These are phyloP conservation scores for Fusarium concolor DNA, from an alignment of 2,329 filamentous ascomycete genomes.

Conservation along the genomic window DNA sequence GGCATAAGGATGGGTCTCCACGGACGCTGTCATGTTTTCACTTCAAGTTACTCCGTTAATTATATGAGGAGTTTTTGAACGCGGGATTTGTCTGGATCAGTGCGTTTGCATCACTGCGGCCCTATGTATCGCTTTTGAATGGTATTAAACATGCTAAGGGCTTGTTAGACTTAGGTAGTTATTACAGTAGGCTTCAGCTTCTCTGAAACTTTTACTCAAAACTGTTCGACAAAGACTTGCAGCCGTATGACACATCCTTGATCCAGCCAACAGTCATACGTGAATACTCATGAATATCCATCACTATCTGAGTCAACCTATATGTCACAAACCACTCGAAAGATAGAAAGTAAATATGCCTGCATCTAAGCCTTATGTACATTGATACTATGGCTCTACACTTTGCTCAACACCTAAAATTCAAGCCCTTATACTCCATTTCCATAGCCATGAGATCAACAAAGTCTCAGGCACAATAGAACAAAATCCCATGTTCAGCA, in stretches of 20 bases:
- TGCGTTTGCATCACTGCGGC: conserved; percentile 5
- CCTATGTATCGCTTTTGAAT: conserved; percentile 4
- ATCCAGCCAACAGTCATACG: accelerated
- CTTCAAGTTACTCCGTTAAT: not conserved
- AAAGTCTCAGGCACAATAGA: not conserved
- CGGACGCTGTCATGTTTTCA: not conserved
- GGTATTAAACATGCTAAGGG: not conserved
- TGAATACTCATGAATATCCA: not conserved
- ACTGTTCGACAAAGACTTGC: too few species aligned
- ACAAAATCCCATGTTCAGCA: conserved; percentile 1
- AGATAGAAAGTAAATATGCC: not conserved
- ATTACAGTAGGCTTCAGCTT: not conserved
- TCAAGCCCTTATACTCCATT: conserved; percentile 32
- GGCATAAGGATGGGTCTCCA: not conserved
- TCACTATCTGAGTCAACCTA: not conserved
- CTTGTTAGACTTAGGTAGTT: conserved; percentile 12
- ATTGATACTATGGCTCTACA: not conserved
- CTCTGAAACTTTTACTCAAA: not conserved
- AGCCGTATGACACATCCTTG: too few species aligned
- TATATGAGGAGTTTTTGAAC: conserved; percentile 31
- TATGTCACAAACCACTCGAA: not conserved
- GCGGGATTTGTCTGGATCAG: conserved; percentile 4
- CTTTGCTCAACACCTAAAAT: not conserved
- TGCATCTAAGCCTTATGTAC: not conserved
- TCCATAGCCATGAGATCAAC: not conserved